Percentiles rank a stretch among this genome's conserved stretches.
Conservation (phyloP, 768 basidiomycete species). For the Naganishia onofrii region DNA sequence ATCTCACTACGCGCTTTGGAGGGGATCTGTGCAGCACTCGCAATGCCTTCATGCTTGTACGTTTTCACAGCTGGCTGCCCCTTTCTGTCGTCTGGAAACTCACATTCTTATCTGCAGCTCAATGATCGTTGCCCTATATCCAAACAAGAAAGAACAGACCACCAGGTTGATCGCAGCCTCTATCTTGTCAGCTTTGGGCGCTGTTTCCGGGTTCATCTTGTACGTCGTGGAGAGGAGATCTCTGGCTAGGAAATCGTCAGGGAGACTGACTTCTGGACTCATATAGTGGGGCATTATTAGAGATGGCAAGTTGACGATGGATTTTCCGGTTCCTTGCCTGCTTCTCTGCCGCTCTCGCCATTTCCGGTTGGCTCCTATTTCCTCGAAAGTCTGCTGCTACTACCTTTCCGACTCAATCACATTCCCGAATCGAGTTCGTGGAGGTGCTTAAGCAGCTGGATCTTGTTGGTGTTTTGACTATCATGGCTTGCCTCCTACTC, state of each 20-base stretch:
- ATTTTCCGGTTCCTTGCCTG: slow-evolving; percentile 49
- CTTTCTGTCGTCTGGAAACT: not conserved
- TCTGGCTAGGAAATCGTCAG: slow-evolving; percentile 21
- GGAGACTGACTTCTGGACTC: slow-evolving; percentile 41
- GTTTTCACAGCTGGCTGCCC: not conserved
- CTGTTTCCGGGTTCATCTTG: not conserved
- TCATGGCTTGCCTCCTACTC: slow-evolving; percentile 41
- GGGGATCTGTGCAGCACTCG: slow-evolving; percentile 43
- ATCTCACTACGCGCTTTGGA: slow-evolving; percentile 48
- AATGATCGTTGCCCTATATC: slow-evolving; percentile 41
- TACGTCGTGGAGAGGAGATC: slow-evolving; percentile 6
- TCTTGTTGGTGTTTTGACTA: slow-evolving; percentile 41
- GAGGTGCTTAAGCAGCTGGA: slow-evolving; percentile 47
- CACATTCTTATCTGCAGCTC: not conserved
- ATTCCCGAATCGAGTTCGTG: no score
- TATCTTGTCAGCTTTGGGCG: slow-evolving; percentile 20
- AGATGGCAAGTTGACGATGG: slow-evolving; percentile 48
- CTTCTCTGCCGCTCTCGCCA: slow-evolving; percentile 38
- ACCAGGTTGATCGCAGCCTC: slow-evolving; percentile 45
- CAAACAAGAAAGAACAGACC: slow-evolving; percentile 42
- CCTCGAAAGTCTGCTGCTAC: slow-evolving; percentile 30
- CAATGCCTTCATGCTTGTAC: slow-evolving; percentile 47
- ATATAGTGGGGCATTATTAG: slow-evolving; percentile 46
- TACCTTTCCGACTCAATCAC: not conserved
- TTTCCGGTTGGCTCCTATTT: slow-evolving; percentile 45